Evolutionary conservation across 768 basidiomycete species (phyloP).

Genomic region (Candolleomyces efflorescens): DNA sequence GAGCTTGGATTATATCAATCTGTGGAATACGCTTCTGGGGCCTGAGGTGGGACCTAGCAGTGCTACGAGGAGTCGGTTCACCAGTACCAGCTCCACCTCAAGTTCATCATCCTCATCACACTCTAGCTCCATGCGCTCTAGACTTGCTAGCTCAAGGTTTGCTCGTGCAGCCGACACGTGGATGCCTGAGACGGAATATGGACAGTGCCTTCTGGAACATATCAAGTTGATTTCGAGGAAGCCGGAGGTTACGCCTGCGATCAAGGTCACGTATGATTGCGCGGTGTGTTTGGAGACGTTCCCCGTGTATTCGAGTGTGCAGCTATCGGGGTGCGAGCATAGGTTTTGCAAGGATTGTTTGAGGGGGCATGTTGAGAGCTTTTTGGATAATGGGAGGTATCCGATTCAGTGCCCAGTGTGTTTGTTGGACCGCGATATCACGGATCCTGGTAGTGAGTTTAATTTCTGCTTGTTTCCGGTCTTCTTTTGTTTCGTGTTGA

Average conservation of each 20-base stretch:
- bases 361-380: constrained; percentile 9
- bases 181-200: constrained; percentile 1
- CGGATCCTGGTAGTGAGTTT: constrained; percentile 9
- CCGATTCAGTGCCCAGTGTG: constrained; percentile 10
- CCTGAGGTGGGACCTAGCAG: constrained; percentile 7
- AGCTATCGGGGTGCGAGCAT: constrained; percentile 8
- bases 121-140: background rate
- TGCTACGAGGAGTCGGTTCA: background rate
- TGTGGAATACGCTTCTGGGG: constrained; percentile 1
- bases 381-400: constrained; percentile 6
- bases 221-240: constrained; percentile 2
- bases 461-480: background rate
- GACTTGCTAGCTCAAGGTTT: too few relatives aligned
- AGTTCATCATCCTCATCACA: background rate
- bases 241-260: background rate
- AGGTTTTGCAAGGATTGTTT: constrained; percentile 10
- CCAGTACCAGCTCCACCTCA: background rate
- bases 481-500: background rate
- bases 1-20: constrained; percentile 8
- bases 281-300: constrained; percentile 7
- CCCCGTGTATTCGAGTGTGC: background rate
- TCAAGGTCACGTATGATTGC: constrained; percentile 6
- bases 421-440: constrained; percentile 5
- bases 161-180: constrained; percentile 1
- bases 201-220: background rate